Percentiles rank a stretch among this genome's conserved stretches.
phyloP scores from a whole-genome alignment of 2,329 filamentous ascomycete species.

The Neospermospora avenae region DNA sequence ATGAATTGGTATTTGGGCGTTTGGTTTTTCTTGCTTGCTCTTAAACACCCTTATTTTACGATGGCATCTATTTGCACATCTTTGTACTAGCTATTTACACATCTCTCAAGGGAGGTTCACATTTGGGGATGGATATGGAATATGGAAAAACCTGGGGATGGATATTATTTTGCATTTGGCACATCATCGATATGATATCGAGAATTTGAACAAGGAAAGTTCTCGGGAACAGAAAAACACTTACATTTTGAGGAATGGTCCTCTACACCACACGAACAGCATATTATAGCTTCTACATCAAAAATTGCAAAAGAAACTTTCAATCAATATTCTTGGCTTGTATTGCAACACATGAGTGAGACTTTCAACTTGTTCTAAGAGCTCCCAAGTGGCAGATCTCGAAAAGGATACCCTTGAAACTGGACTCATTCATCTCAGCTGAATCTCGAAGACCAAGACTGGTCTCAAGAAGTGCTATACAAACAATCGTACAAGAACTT shows the following conservation, averaged over 20 bases:
- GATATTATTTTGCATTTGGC: neutral
- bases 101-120: neutral
- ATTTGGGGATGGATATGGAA: neutral
- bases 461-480: too few species aligned
- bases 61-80: neutral
- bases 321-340: too few species aligned
- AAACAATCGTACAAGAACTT: too few species aligned
- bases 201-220: neutral
- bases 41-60: neutral
- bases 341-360: too few species aligned
- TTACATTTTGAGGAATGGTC: constrained; percentile 1
- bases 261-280: neutral
- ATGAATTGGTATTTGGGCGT: neutral
- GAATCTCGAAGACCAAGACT: too few species aligned
- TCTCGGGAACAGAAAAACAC: too few species aligned
- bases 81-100: neutral
- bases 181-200: neutral
- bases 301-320: neutral
- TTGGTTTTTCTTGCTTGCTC: neutral
- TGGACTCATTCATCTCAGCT: too few species aligned
- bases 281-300: neutral
- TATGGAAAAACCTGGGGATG: neutral
- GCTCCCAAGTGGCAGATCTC: too few species aligned
- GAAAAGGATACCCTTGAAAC: too few species aligned
- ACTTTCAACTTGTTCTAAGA: neutral